Evolutionary conservation across 129 eudicot species (phyloP).

Genomic region (Scalesia atractyloides): DNA sequence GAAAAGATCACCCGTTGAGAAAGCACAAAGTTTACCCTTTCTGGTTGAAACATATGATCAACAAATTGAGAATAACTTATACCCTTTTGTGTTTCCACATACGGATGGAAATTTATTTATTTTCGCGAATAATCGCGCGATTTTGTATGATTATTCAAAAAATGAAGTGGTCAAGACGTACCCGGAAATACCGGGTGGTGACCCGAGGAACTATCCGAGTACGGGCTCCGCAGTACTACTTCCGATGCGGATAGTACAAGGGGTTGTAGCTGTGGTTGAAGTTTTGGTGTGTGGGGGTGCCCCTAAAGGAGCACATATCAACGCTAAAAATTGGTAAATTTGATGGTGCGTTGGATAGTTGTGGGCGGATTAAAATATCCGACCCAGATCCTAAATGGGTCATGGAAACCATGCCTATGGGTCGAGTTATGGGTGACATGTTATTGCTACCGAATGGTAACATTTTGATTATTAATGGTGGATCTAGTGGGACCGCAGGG

Average conservation of each 20-base stretch:
- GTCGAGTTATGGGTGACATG: conserved; percentile 79
- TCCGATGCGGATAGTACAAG: conserved; percentile 50
- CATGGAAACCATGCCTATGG: conserved; percentile 65
- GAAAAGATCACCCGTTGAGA: conserved; percentile 23
- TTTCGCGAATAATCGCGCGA: conserved; percentile 70
- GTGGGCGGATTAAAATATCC: conserved; percentile 52
- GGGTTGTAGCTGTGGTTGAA: conserved; percentile 34
- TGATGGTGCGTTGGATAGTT: conserved; percentile 46
- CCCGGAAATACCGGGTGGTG: conserved; percentile 65
- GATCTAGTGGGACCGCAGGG: conserved; percentile 51
- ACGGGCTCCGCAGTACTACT: conserved; percentile 80
- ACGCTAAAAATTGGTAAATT: conserved; percentile 44
- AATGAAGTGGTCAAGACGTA: conserved; percentile 50
- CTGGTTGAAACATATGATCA: conserved; percentile 56
- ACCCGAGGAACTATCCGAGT: conserved; percentile 80
- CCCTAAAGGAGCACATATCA: conserved; percentile 41
- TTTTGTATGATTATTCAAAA: conserved; percentile 45
- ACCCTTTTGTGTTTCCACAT: conserved; percentile 70
- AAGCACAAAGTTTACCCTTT: conserved; percentile 39
- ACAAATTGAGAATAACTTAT: conserved; percentile 57
- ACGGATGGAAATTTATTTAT: conserved; percentile 67
- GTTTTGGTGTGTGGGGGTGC: conserved; percentile 85
- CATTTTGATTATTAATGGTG: conserved; percentile 58
- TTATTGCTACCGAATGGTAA: conserved; percentile 51
- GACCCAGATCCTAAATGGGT: conserved; percentile 60